These are phyloP conservation scores for Colletotrichum liaoningense DNA, from an alignment of 2,329 filamentous ascomycete species.

Conservation along the genomic window DNA sequence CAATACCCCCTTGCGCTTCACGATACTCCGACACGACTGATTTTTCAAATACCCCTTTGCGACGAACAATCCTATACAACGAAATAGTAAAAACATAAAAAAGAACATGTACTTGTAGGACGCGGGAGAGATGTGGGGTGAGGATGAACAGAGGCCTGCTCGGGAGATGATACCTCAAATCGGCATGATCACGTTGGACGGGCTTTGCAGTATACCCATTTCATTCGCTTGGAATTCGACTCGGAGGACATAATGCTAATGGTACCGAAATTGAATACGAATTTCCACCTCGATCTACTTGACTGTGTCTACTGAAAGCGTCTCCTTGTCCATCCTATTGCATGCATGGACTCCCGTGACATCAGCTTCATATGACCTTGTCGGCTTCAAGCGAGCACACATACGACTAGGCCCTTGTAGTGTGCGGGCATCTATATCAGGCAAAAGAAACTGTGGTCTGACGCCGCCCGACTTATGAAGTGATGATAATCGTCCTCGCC, in stretches of 20 bases:
- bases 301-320: background rate
- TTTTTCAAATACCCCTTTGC: constrained; percentile 28
- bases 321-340: background rate
- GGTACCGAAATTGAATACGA: background rate
- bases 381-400: too few species aligned
- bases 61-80: background rate
- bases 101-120: constrained; percentile 20
- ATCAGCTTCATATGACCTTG: too few species aligned
- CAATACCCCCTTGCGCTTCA: constrained; percentile 9
- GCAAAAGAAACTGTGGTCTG: too few species aligned
- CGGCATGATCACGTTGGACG: constrained; percentile 11
- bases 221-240: constrained; percentile 4
- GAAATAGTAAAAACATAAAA: background rate
- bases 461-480: too few species aligned
- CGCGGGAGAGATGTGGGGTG: background rate
- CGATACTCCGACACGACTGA: constrained; percentile 22
- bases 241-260: constrained; percentile 16
- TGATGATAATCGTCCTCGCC: too few species aligned
- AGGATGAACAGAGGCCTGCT: background rate
- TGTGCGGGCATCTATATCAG: too few species aligned
- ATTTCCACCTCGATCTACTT: background rate
- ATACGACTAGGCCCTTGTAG: too few species aligned
- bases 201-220: constrained; percentile 19
- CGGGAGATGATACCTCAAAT: constrained; percentile 29
- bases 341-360: too few species aligned